phyloP scores from a whole-genome alignment of 2,329 filamentous ascomycete species.

The Fusarium anguioides region DNA sequence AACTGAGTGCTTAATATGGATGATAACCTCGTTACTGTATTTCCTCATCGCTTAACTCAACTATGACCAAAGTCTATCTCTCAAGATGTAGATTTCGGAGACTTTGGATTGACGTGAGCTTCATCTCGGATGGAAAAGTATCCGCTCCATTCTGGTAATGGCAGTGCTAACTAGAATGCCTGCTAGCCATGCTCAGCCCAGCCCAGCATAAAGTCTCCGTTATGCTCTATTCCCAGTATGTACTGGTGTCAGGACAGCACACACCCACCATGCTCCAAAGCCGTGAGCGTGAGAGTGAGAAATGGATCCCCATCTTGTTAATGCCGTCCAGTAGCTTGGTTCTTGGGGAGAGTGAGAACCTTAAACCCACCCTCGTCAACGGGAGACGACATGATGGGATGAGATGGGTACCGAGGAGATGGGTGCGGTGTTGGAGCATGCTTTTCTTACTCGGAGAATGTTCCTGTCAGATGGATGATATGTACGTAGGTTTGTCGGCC shows the following conservation, averaged over 20 bases:
- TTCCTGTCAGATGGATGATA: constrained; percentile 6
- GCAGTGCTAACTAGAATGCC: constrained; percentile 11
- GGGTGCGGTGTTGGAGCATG: constrained; percentile 15
- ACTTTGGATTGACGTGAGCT: neutral
- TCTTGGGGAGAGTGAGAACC: constrained; percentile 46
- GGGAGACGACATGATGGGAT: constrained; percentile 32
- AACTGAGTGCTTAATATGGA: neutral
- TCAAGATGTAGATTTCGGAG: constrained; percentile 6
- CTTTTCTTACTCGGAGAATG: too few relatives aligned
- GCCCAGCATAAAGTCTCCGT: constrained; percentile 22
- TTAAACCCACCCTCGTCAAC: constrained; percentile 42
- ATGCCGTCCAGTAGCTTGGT: constrained; percentile 41
- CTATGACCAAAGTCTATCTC: neutral
- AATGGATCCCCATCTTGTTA: constrained; percentile 16
- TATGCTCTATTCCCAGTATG: constrained; percentile 3
- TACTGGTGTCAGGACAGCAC: constrained; percentile 7
- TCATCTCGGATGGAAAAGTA: constrained; percentile 2
- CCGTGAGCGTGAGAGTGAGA: constrained; percentile 23
- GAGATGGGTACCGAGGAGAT: constrained; percentile 26
- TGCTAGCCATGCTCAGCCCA: neutral
- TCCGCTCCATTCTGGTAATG: constrained; percentile 31
- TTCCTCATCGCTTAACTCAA: neutral
- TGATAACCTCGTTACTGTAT: too few relatives aligned
- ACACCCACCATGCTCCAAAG: constrained; percentile 8
- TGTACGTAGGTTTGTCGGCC: neutral